Conservation (phyloP, 768 basidiomycete species). For the Boletus reticuloceps region DNA sequence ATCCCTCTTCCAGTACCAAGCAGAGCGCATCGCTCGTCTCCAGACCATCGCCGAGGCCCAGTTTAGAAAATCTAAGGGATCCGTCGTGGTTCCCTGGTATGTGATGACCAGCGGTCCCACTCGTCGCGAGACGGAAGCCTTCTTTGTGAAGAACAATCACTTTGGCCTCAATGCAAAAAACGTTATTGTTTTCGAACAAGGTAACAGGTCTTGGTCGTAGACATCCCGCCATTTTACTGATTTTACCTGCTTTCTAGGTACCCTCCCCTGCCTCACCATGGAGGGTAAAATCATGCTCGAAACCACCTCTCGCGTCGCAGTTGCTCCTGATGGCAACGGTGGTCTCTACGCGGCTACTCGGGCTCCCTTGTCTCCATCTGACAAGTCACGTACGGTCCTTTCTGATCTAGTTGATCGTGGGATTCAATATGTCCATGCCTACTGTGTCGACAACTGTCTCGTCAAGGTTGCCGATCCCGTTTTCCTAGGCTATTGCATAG, state of each 20-base stretch:
- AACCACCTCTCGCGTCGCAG: constrained; percentile 73
- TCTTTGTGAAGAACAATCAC: constrained; percentile 71
- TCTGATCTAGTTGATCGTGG: constrained; percentile 75
- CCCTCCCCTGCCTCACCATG: constrained; percentile 90
- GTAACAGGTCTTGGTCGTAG: constrained; percentile 41
- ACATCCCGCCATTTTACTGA: not conserved
- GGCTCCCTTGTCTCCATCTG: constrained; percentile 58
- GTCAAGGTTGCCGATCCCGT: constrained; percentile 96
- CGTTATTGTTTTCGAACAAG: constrained; percentile 95
- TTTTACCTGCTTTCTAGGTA: constrained; percentile 53
- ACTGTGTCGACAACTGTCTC: constrained; percentile 98
- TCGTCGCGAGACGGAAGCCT: constrained; percentile 77
- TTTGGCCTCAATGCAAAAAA: constrained; percentile 82
- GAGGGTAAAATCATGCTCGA: constrained; percentile 94
- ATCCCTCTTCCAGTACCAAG: constrained; percentile 94
- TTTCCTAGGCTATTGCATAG: constrained; percentile 93
- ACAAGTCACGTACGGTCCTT: constrained; percentile 71
- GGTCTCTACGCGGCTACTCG: constrained; percentile 95
- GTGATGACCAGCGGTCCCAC: constrained; percentile 99
- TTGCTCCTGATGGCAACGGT: constrained; percentile 97
- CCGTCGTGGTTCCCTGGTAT: constrained; percentile 90
- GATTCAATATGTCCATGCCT: constrained; percentile 88
- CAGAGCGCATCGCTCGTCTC: constrained; percentile 88
- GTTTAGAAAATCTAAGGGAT: constrained; percentile 47
- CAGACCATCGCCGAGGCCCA: constrained; percentile 70